Conservation (phyloP, 164 flowering plant species). For the Warburgia ugandensis region DNA sequence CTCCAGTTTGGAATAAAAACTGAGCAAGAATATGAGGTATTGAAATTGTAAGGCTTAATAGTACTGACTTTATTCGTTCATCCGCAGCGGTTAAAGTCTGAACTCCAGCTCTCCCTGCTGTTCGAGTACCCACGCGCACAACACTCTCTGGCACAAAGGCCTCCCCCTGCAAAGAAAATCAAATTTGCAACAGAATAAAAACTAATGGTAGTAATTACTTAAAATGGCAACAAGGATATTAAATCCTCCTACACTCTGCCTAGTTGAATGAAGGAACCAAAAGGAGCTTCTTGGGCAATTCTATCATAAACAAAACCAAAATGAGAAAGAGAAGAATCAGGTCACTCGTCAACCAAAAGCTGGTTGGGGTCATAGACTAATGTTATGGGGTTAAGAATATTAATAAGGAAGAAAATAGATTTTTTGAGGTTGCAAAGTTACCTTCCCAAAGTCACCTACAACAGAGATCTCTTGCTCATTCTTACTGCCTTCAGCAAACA, state of each 20-base stretch:
- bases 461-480: conserved; percentile 98
- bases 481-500: conserved; percentile 99
- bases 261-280: too few relatives aligned
- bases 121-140: conserved; percentile 61
- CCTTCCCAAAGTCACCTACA: conserved; percentile 87
- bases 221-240: too few relatives aligned
- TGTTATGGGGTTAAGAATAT: not conserved
- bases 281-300: too few relatives aligned
- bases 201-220: too few relatives aligned
- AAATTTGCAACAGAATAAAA: not conserved
- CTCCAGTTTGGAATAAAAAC: not conserved
- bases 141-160: conserved; percentile 86
- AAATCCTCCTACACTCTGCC: too few relatives aligned
- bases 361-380: too few relatives aligned
- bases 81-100: conserved; percentile 57
- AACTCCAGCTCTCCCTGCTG: conserved; percentile 64
- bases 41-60: not conserved
- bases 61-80: conserved; percentile 56
- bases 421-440: conserved; percentile 10
- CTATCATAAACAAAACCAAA: not conserved
- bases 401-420: not conserved
- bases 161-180: conserved; percentile 53
- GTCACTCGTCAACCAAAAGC: not conserved
- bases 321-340: not conserved
- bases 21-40: not conserved